phyloP scores from a whole-genome alignment of 352 stramenopile species.

The Phytophthora constricta region DNA sequence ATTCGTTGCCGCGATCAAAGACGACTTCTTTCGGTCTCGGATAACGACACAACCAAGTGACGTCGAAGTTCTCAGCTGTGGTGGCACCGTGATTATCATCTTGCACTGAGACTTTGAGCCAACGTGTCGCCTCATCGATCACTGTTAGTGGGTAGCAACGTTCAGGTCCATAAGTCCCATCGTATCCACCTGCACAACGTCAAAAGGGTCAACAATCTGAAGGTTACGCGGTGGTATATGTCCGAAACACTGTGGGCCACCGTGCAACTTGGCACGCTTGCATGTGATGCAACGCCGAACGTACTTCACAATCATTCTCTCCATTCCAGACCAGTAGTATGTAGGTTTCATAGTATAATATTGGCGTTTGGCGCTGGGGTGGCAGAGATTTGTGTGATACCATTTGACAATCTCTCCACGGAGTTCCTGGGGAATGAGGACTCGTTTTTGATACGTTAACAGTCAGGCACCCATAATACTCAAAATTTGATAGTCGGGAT shows the following conservation, averaged over 20 bases:
- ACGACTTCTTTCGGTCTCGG: constrained; percentile 1
- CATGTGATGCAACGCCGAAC: not conserved
- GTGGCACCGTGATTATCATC: not conserved
- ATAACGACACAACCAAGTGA: constrained; percentile 10
- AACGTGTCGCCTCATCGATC: not conserved
- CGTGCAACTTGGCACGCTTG: not conserved
- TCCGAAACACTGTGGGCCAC: not conserved
- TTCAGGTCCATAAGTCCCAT: constrained; percentile 15
- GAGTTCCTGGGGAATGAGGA: too few relatives aligned
- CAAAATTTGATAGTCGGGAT: too few relatives aligned
- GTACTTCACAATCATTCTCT: not conserved
- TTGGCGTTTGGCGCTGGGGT: not conserved
- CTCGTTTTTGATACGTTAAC: too few relatives aligned
- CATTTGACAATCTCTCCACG: not conserved
- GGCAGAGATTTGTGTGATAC: not conserved
- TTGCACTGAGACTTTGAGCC: constrained; percentile 11
- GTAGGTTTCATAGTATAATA: not conserved
- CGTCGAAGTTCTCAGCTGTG: constrained; percentile 6
- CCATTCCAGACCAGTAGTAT: not conserved
- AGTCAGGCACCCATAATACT: too few relatives aligned
- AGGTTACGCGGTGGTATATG: not conserved
- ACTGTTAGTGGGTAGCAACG: not conserved
- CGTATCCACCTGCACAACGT: constrained; percentile 11
- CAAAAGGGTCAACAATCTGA: constrained; percentile 9
- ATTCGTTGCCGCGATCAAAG: constrained; percentile 11